phyloP scores from a whole-genome alignment of 345 rosid genomes.

The Eucalyptus curtisii region DNA sequence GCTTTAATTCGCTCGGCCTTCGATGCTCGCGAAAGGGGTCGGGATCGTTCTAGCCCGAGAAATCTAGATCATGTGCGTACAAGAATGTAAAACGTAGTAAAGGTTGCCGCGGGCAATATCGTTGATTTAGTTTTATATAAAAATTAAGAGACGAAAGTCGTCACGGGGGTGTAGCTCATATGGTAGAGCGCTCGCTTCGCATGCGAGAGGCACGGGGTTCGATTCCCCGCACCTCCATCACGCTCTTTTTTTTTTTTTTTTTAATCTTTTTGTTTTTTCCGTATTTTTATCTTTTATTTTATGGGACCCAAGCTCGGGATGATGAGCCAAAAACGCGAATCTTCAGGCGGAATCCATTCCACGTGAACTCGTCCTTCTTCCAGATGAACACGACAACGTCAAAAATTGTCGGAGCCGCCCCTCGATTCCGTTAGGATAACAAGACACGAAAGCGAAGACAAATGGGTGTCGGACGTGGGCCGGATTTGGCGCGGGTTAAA shows the following conservation, averaged over 20 bases:
- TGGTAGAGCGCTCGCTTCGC: conserved; percentile 99
- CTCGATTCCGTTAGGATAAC: neutral
- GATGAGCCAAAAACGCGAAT: neutral
- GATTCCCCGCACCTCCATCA: conserved; percentile 89
- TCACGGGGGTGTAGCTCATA: conserved; percentile 76
- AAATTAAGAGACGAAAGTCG: rapidly evolving
- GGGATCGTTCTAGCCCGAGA: neutral
- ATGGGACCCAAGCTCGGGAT: neutral
- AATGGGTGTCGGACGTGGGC: neutral
- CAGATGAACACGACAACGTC: neutral
- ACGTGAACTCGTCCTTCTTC: neutral
- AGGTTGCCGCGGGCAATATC: rapidly evolving
- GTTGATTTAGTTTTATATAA: rapidly evolving
- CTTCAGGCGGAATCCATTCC: neutral
- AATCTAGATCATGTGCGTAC: neutral
- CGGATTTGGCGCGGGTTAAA: neutral
- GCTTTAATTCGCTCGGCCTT: neutral
- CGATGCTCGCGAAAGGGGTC: neutral
- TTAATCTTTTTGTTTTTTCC: too few species aligned
- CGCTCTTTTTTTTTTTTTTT: rapidly evolving
- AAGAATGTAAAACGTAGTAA: neutral
- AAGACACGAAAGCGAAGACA: neutral
- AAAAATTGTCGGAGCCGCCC: neutral
- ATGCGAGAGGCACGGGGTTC: conserved; percentile 99
- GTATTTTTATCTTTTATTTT: neutral